These are phyloP conservation scores for Phragmites australis DNA, from an alignment of 176 grass and related monocot species.

Conservation along the genomic window DNA sequence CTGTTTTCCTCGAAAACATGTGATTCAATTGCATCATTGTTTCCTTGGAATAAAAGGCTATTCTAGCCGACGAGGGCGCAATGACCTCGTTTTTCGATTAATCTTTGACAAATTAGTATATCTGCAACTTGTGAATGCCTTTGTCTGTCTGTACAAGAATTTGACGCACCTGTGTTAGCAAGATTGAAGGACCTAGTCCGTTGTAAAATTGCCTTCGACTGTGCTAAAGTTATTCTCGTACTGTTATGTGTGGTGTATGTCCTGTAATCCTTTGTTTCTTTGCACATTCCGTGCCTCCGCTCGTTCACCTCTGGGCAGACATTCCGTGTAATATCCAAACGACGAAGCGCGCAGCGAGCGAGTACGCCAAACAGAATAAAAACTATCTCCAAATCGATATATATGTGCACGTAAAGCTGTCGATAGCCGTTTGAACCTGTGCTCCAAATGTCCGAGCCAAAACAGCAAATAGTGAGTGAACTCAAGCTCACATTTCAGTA, in stretches of 20 bases:
- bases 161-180: neutral
- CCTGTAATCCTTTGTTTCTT: neutral
- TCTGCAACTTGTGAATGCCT: neutral
- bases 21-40: slow-evolving; percentile 36
- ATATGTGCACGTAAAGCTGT: neutral
- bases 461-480: neutral
- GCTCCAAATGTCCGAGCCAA: neutral
- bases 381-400: neutral
- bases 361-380: neutral
- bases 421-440: neutral
- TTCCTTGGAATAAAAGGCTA: slow-evolving; percentile 36
- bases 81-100: neutral
- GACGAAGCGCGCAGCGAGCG: neutral
- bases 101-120: neutral
- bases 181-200: neutral
- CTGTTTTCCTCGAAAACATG: slow-evolving; percentile 35
- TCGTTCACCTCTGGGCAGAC: neutral
- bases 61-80: neutral
- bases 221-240: neutral
- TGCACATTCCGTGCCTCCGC: neutral
- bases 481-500: neutral
- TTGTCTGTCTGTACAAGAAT: neutral
- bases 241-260: neutral
- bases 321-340: neutral
- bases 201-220: neutral